phyloP scores from a whole-genome alignment of 352 stramenopile species.

The Globisporangium ultimum region DNA sequence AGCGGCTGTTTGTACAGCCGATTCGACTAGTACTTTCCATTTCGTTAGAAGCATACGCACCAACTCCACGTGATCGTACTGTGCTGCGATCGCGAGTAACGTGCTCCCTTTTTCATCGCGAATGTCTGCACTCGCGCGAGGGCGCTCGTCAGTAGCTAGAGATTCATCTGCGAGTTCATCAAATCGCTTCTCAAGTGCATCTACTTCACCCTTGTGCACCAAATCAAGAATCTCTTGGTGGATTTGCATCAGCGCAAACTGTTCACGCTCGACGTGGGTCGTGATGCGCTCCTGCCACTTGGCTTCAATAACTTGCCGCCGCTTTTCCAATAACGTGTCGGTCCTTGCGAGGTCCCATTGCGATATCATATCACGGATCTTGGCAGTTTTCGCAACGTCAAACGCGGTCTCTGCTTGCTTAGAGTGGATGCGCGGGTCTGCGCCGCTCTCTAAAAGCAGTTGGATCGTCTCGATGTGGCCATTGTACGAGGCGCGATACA shows the following conservation, averaged over 20 bases:
- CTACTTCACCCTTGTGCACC: slow-evolving; percentile 36
- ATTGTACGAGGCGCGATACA: slow-evolving; percentile 88
- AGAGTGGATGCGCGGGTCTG: slow-evolving; percentile 61
- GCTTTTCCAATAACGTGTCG: slow-evolving; percentile 56
- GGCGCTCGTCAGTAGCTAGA: slow-evolving; percentile 48
- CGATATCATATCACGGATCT: slow-evolving; percentile 52
- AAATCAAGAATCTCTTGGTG: slow-evolving; percentile 72
- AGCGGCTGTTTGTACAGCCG: slow-evolving; percentile 22
- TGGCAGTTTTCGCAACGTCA: slow-evolving; percentile 80
- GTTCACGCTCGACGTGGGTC: slow-evolving; percentile 82
- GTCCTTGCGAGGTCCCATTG: slow-evolving; percentile 76
- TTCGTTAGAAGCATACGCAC: slow-evolving; percentile 57
- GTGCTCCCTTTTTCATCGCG: slow-evolving; percentile 79
- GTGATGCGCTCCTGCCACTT: slow-evolving; percentile 86
- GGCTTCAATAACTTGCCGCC: slow-evolving; percentile 59
- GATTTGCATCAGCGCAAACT: slow-evolving; percentile 78
- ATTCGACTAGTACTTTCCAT: slow-evolving; percentile 37
- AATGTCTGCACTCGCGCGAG: slow-evolving; percentile 63
- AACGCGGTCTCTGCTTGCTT: slow-evolving; percentile 82
- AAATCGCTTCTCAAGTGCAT: slow-evolving; percentile 50
- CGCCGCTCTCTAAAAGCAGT: slow-evolving; percentile 67
- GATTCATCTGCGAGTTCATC: slow-evolving; percentile 76
- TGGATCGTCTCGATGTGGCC: slow-evolving; percentile 67
- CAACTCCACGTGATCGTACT: slow-evolving; percentile 66
- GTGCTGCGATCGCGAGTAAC: slow-evolving; percentile 65